Conservation (phyloP, 2,329 filamentous ascomycete genomes). For the Fusarium sororula region DNA sequence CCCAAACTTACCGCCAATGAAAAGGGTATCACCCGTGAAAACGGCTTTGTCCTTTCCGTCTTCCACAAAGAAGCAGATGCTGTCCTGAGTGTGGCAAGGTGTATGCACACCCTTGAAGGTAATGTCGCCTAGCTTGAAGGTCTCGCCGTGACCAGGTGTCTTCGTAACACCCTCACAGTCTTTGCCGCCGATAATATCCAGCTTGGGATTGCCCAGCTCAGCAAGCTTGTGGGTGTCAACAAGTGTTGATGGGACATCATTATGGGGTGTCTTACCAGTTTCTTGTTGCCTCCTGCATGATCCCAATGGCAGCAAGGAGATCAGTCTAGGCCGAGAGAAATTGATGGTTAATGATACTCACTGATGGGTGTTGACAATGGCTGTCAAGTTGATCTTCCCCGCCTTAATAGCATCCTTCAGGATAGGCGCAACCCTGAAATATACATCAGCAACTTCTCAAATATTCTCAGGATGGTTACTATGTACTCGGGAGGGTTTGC, state of each 20-base stretch:
- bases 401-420: constrained; percentile 77
- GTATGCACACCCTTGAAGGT: constrained; percentile 89
- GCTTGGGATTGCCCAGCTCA: constrained; percentile 63
- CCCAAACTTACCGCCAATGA: constrained; percentile 76
- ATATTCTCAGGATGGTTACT: constrained; percentile 38
- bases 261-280: constrained; percentile 66
- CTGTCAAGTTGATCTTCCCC: constrained; percentile 82
- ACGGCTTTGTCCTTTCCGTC: constrained; percentile 80
- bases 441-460: constrained; percentile 2
- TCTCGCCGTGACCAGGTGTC: constrained; percentile 78
- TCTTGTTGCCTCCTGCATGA: constrained; percentile 89
- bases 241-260: background rate
- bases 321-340: background rate
- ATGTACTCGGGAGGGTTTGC: constrained; percentile 78
- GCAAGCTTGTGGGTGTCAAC: constrained; percentile 42
- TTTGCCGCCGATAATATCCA: constrained; percentile 87
- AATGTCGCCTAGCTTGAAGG: constrained; percentile 86
- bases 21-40: constrained; percentile 96
- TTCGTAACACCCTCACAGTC: constrained; percentile 83
- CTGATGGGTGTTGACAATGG: constrained; percentile 98
- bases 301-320: constrained; percentile 79
- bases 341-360: constrained; percentile 56
- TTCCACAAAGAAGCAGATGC: constrained; percentile 93
- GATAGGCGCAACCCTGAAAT: constrained; percentile 64
- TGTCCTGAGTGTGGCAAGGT: constrained; percentile 97